Base-by-base conservation (phyloP, 352 stramenopile genomes). In the Phytophthora sansomeana region DNA sequence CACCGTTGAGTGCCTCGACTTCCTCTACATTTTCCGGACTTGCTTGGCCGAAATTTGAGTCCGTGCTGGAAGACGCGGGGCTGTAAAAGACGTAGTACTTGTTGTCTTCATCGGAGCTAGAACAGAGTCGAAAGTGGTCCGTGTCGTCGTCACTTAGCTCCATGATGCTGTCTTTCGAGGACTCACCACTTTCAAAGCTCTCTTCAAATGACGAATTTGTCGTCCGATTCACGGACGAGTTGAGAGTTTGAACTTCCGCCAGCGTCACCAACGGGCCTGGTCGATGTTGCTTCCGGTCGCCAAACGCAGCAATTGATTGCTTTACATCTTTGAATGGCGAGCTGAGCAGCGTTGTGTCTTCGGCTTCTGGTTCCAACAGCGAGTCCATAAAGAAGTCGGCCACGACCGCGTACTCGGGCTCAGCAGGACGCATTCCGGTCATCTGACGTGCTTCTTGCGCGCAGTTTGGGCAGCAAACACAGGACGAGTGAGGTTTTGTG, bases 381-480 rank as follows among this genome's bases (percentile, higher is more conserved):
- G 47, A 46, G 3, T 61, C 63, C 55, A 61, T 36, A 42, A 62
- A 74, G n/a, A 69, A 67, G n/a, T 77, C 69, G 4, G 58, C 55
- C 0, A 77, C 51, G 26, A 74, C 58, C 3, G 51, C 44, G 29
- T 69, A 77, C 42, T 71, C 58, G 1, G 41, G 3, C 4, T 74
- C 53, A 5, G 41, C 63, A 9, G 69, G 69, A 5, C 43, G 41
- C 48, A 77, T 64, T 0, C 50, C 49, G 6, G 53, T 70, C 69
- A 83, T 71, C 33, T 66, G 67, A 56, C 77, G 69, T 9, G 69
- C 58, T 19, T 80, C 64, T 4, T 66, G 43, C 38, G 80, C 66
- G 30, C 76, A 84, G 29, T 57, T 67, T 5, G 76, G 70, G 52
- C 76, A 85, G 10, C 66, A 74, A 6, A 66, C 52, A 0, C 41